Evolutionary conservation across 1,284 basidiomycete genomes (phyloP), one percentile per base, ranked within the genome.

Genomic region (Cutaneotrichosporon daszewskae): DNA sequence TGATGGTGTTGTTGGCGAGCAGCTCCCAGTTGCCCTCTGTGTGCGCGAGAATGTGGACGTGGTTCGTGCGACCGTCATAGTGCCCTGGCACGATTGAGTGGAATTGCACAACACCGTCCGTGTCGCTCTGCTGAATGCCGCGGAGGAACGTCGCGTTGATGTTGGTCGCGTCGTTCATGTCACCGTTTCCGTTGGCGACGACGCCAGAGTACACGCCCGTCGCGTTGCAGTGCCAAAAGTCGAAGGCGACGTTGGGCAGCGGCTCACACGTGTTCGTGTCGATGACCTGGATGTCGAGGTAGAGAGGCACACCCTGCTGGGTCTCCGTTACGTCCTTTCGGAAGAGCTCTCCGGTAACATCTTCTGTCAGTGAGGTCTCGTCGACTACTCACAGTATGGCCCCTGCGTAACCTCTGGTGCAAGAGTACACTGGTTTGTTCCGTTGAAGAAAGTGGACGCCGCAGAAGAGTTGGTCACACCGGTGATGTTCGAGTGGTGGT

Each of bases 221-320:
- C 16, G 68, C 72, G 50, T 77, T 77, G 43, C 73, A 72, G 71
- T 59, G 51, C 84, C 84, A 86, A 32, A 85, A 77, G 57, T 86
- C 83, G 18, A 85, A 81, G 22, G 85, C 74, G 27, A 80, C 79
- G 59, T 82, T 77, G 3, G 77, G 74, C 0, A 84, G 71, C 16
- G 83, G 82, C 55, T 79, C 69, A 69, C 84, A 86, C 1, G 82
- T 84, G 54, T 82, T 77, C 8, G 84, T 78, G 55, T 86, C 83
- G 45, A 85, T 82, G 24, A 58, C 36, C 33, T 53, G 55, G 25
- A 53, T 43, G 28, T 48, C 33, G 32, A 60, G 36, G 42, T 47
- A 53, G 55, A 80, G 70, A 24, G 69, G 62, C 7, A 80, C 61
- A 39, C 79, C 79, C 14, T 75, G 58, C 63, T 79, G 73, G 52